Conservation (phyloP, 805 yeast genomes). For the Barnettozyma salicaria region DNA sequence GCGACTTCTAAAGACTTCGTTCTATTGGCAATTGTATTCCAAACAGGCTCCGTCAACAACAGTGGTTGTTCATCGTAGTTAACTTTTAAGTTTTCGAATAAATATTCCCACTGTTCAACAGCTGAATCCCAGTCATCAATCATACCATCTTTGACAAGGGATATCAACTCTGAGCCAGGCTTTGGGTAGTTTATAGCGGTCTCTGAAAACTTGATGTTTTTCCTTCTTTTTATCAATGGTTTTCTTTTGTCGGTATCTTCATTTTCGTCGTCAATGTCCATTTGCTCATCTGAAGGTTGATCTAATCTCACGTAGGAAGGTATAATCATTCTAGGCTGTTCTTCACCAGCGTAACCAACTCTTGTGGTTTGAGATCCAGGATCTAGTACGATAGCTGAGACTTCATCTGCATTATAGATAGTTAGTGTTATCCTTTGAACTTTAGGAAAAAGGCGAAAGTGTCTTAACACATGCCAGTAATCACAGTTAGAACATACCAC, state of each 20-base stretch:
- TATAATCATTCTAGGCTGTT: constrained; percentile 66
- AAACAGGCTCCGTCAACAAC: constrained; percentile 78
- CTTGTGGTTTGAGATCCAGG: constrained; percentile 83
- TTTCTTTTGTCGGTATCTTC: constrained; percentile 15
- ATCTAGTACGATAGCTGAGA: constrained; percentile 85
- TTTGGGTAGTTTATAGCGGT: constrained; percentile 47
- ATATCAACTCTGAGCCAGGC: constrained; percentile 44
- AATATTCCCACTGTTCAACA: constrained; percentile 61
- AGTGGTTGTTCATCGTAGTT: constrained; percentile 66
- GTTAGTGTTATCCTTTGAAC: constrained; percentile 10
- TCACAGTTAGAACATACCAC: constrained; percentile 10
- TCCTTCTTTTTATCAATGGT: constrained; percentile 17
- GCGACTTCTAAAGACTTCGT: constrained; percentile 63
- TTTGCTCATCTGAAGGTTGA: constrained; percentile 15
- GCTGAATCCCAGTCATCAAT: constrained; percentile 87
- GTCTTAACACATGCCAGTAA: not conserved
- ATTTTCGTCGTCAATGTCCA: constrained; percentile 23
- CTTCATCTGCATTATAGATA: constrained; percentile 51
- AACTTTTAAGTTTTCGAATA: constrained; percentile 47
- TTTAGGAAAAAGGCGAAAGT: not conserved
- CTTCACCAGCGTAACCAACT: constrained; percentile 91
- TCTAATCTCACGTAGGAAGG: constrained; percentile 61
- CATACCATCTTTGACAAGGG: constrained; percentile 54
- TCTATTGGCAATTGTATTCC: constrained; percentile 69
- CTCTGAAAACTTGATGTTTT: constrained; percentile 31